Conservation (phyloP, 2,329 filamentous ascomycete genomes). For the Xylaria sp. region DNA sequence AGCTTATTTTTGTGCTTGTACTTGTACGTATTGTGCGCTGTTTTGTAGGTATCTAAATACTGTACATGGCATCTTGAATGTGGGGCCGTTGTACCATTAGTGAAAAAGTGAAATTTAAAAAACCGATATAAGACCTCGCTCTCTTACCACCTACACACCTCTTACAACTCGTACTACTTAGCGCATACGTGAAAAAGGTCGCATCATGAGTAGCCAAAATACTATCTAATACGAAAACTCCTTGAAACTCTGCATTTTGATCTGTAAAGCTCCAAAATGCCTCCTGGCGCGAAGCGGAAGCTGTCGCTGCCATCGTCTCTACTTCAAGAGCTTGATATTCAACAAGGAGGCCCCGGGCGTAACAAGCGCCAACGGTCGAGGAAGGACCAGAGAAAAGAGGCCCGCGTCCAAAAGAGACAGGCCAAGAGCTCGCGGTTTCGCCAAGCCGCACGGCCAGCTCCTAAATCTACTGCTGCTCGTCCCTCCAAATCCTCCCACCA, state of each 20-base stretch:
- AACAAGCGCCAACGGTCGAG: conserved; percentile 44
- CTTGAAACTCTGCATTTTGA: neutral
- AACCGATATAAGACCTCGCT: neutral
- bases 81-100: conserved; percentile 6
- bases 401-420: conserved; percentile 47
- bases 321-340: conserved; percentile 56
- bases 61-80: neutral
- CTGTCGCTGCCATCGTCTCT: conserved; percentile 57
- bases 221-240: neutral
- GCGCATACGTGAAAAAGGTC: neutral
- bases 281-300: conserved; percentile 47
- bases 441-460: conserved; percentile 28
- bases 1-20: no score
- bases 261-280: conserved; percentile 6
- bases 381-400: conserved; percentile 49
- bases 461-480: conserved; percentile 6
- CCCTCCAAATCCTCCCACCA: conserved; percentile 15
- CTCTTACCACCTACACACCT: neutral
- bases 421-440: conserved; percentile 44
- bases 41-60: no score
- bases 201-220: neutral
- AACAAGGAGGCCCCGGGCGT: conserved; percentile 38
- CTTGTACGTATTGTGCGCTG: no score
- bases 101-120: conserved; percentile 1
- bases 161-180: neutral